These are phyloP conservation scores for Saccharum hybrid DNA, from an alignment of 202 grass and related monocot genomes.

Conservation along the genomic window DNA sequence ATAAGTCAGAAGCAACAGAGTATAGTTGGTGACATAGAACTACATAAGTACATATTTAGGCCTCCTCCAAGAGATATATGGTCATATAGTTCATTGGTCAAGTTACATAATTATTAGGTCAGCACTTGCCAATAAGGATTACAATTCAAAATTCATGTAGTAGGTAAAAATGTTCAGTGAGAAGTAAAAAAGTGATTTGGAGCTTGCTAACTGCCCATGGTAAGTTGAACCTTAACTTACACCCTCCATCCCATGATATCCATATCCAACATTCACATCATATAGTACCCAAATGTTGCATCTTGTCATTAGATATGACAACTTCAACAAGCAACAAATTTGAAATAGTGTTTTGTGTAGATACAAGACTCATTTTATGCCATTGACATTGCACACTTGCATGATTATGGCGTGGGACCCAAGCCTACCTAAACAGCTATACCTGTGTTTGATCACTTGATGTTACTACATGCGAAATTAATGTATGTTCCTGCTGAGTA, in stretches of 20 bases:
- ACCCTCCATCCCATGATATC: constrained; percentile 6
- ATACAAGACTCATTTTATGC: constrained; percentile 14
- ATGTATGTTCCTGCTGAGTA: not conserved
- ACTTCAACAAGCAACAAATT: constrained; percentile 19
- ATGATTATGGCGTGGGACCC: not conserved
- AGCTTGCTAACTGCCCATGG: not conserved
- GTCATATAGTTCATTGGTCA: constrained; percentile 17
- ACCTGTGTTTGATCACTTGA: not conserved
- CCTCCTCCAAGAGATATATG: constrained; percentile 19
- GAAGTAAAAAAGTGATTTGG: constrained; percentile 12
- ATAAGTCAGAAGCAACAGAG: constrained; percentile 25
- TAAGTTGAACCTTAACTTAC: not conserved
- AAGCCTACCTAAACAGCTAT: not conserved
- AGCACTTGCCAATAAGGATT: not conserved
- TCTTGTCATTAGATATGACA: constrained; percentile 5
- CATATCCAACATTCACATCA: not conserved
- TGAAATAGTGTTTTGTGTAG: not conserved
- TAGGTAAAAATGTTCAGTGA: not conserved
- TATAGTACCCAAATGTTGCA: not conserved
- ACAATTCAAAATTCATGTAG: not conserved
- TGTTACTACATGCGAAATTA: not conserved
- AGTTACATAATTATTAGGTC: constrained; percentile 27
- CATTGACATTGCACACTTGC: not conserved
- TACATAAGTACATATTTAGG: not conserved
- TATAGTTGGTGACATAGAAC: constrained; percentile 7